A percentile compares a stretch with the other conserved stretches of the same genome.
Evolutionary conservation across 2,329 filamentous ascomycete genomes (phyloP).

Genomic region (Claviceps fusiformis): DNA sequence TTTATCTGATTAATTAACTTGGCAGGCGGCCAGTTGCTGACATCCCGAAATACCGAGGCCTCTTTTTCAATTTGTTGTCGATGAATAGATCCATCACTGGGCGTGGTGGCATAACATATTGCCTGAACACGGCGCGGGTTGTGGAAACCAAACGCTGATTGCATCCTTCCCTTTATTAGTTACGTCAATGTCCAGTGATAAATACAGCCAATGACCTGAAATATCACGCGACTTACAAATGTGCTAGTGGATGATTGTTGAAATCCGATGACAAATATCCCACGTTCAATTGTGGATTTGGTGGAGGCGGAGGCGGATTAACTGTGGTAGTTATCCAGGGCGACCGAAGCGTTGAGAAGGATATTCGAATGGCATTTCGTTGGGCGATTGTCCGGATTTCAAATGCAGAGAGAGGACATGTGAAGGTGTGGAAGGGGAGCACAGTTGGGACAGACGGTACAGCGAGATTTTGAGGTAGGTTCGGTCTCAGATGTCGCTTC

Average conservation of each 20-base stretch:
- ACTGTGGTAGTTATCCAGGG: conserved; percentile 75
- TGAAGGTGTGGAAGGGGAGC: conserved; percentile 94
- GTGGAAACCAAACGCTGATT: conserved; percentile 93
- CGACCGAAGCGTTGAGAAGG: conserved; percentile 72
- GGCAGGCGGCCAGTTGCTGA: conserved; percentile 75
- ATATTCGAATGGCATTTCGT: conserved; percentile 84
- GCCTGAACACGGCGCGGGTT: conserved; percentile 60
- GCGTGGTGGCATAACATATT: conserved; percentile 90
- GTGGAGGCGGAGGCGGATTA: conserved; percentile 73
- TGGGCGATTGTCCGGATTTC: conserved; percentile 92
- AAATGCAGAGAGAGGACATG: conserved; percentile 78
- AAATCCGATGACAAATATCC: conserved; percentile 98
- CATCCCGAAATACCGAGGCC: conserved; percentile 81
- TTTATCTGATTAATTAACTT: conserved; percentile 76
- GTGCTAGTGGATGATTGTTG: conserved; percentile 93
- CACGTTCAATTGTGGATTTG: conserved; percentile 70
- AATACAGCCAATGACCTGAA: not conserved
- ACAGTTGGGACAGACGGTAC: conserved; percentile 87
- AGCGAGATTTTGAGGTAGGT: conserved; percentile 56
- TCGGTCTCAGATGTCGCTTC: conserved; percentile 54
- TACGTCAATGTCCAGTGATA: not conserved
- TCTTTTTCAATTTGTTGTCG: conserved; percentile 87
- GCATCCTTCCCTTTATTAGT: conserved; percentile 49
- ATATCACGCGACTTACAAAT: conserved; percentile 44
- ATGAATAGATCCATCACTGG: conserved; percentile 78